Percentiles rank a stretch among this genome's conserved stretches.
These are phyloP conservation scores for Trichoderma erinaceum DNA, from an alignment of 495 filamentous ascomycete species.

Conservation along the genomic window DNA sequence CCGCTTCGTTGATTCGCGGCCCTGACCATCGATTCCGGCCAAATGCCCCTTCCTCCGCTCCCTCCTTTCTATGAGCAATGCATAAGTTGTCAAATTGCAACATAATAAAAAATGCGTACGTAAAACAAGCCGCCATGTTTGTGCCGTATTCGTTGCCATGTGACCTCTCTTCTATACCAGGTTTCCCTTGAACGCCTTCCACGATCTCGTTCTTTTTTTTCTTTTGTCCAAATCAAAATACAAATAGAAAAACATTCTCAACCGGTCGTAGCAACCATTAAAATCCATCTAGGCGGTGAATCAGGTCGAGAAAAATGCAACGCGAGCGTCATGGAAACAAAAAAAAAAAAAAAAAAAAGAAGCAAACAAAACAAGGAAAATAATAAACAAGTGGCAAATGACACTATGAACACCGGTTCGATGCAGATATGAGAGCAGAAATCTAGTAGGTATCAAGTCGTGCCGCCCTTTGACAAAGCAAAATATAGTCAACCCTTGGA, in stretches of 20 bases:
- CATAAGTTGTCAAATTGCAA: not conserved
- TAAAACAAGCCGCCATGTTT: slow-evolving; percentile 12
- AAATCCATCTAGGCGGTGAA: slow-evolving; percentile 2
- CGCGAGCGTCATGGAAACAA: not conserved
- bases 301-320: not conserved
- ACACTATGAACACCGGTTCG: slow-evolving; percentile 14
- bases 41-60: not conserved
- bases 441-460: slow-evolving; percentile 15
- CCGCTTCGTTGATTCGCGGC: not conserved
- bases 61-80: not conserved
- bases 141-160: slow-evolving; percentile 12
- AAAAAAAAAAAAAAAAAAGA: not conserved
- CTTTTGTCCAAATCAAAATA: slow-evolving; percentile 10
- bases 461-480: slow-evolving; percentile 13
- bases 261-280: slow-evolving; percentile 6
- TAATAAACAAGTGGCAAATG: slow-evolving; percentile 9
- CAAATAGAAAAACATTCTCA: slow-evolving; percentile 5
- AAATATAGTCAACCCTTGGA: not conserved
- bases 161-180: slow-evolving; percentile 16
- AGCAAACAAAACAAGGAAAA: not conserved
- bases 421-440: slow-evolving; percentile 15
- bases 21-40: not conserved
- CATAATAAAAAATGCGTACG: slow-evolving; percentile 1
- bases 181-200: slow-evolving; percentile 15
- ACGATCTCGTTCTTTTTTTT: slow-evolving; percentile 10